Base-by-base conservation (phyloP, 164 flowering plant species). In the Santalum album region DNA sequence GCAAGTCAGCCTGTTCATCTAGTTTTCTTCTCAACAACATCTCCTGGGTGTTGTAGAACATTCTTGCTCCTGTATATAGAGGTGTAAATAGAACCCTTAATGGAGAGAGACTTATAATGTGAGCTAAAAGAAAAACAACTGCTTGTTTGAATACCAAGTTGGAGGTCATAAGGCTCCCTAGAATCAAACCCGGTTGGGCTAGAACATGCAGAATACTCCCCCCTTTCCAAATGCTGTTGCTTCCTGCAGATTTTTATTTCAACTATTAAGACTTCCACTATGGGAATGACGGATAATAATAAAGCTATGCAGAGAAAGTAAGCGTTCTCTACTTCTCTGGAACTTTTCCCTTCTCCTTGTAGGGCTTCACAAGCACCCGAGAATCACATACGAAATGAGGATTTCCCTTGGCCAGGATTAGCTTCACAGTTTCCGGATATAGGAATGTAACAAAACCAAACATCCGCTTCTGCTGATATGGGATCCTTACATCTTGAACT, bases 301-400 rank as follows among this genome's bases (percentile, higher is more conserved):
- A 38, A 3, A 15, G 42, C n/a, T n/a, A n/a, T n/a, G n/a, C n/a
- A n/a, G n/a, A n/a, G n/a, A n/a, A n/a, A n/a, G n/a, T n/a, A n/a
- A 38, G 42, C 16, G 9, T 11, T 15, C 60, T 66, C 62, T 84
- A 82, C 95, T 83, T 92, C 48, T 92, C 96, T 7, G 80, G 76
- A 44, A 86, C 69, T 76, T 88, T 91, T 14, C 96, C 96, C 74
- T 92, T 92, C 72, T 92, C 98, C 81, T 92, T 92, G 77, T 92
- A 92, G 35, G 98, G 98, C 75, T 92, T 92, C 21, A 92, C 96
- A 23, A 92, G 98, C 53, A 92, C 98, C 0, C 96, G 87, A 16
- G 96, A 89, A 53, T 92, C 98, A 21, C 98, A 92, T 0, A 92
- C 91, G 61, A 88, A 92, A 73, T 92, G 98, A 3, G 98, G 98